Evolutionary conservation across 2,329 filamentous ascomycete genomes (phyloP), one percentile per base, ranked within the genome.

Genomic region (Fusarium incarnatum): DNA sequence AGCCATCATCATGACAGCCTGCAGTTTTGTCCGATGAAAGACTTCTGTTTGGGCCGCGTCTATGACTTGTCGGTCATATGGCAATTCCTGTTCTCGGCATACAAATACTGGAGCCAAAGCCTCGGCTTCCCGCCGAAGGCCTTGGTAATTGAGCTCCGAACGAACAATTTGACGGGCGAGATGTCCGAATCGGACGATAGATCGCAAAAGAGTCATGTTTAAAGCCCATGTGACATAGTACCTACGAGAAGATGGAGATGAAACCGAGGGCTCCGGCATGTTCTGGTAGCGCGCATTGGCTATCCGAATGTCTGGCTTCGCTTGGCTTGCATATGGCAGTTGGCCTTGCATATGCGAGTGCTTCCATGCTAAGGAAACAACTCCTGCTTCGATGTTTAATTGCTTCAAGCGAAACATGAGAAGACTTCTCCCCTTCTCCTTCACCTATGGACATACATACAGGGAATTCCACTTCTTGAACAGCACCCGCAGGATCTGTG

Each of bases 41-140:
- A 18, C 7, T n/a, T 37, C 22, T 50, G n/a, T 45, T 28, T 28
- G 23, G n/a, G 9, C 37, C 37, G 32, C 54, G 55, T 57, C 44
- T 42, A 16, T 37, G 18, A 56, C 41, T 30, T 49, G 42, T 64
- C 54, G 67, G 68, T 57, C 63, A 32, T 60, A 63, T 54, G 68
- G 67, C 50, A 27, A 27, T 57, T 45, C 20, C 46, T 49, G 34
- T 25, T 44, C 28, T 68, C 42, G 54, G 63, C 34, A 41, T 34
- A 32, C 20, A 44, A 55, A 37, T 48, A 50, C 25, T 46, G 62
- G 48, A 42, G 46, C 30, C 50, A 41, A 55, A 54, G 47, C 55
- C 67, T 71, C 68, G 68, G 68, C 52, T 60, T 67, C 37, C 60
- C 18, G 10, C 68, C 64, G 68, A 71, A 65, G 22, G 23, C 8